Conservation (phyloP, 176 grass and related monocot species). For the Paspalum notatum region DNA sequence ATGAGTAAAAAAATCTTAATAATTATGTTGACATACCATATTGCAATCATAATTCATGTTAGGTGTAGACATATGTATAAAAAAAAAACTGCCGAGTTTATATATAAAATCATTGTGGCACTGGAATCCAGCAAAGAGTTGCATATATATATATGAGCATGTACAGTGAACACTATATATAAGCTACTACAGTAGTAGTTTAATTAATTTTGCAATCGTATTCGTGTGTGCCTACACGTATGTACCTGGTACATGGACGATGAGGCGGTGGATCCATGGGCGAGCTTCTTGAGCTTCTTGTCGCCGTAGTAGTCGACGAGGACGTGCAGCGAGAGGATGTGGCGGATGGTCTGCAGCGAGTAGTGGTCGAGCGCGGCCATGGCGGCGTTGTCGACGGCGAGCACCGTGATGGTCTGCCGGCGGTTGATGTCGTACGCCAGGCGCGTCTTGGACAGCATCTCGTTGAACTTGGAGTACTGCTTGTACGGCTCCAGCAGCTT, state of each 20-base stretch:
- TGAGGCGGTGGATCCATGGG: slow-evolving; percentile 56
- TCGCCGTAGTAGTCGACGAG: slow-evolving; percentile 88
- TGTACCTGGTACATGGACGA: slow-evolving; percentile 73
- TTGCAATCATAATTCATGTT: neutral
- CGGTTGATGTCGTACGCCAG: slow-evolving; percentile 91
- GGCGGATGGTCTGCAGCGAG: slow-evolving; percentile 58
- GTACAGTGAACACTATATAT: no score
- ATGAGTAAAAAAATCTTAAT: no score
- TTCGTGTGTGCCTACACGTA: no score
- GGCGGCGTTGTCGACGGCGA: slow-evolving; percentile 68
- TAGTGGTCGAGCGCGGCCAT: slow-evolving; percentile 68
- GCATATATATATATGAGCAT: no score
- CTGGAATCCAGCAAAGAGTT: no score
- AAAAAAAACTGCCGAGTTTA: neutral
- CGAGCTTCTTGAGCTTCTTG: slow-evolving; percentile 80
- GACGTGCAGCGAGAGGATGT: slow-evolving; percentile 78
- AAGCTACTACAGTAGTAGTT: no score
- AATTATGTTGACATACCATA: neutral
- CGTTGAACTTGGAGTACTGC: slow-evolving; percentile 85
- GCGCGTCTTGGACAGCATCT: slow-evolving; percentile 65
- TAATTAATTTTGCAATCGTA: neutral
- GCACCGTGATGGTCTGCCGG: slow-evolving; percentile 89
- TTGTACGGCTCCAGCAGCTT: slow-evolving; percentile 74
- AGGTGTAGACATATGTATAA: neutral
- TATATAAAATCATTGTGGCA: no score